Conservation (phyloP, 1,284 basidiomycete species). For the Leccinum fallax region DNA sequence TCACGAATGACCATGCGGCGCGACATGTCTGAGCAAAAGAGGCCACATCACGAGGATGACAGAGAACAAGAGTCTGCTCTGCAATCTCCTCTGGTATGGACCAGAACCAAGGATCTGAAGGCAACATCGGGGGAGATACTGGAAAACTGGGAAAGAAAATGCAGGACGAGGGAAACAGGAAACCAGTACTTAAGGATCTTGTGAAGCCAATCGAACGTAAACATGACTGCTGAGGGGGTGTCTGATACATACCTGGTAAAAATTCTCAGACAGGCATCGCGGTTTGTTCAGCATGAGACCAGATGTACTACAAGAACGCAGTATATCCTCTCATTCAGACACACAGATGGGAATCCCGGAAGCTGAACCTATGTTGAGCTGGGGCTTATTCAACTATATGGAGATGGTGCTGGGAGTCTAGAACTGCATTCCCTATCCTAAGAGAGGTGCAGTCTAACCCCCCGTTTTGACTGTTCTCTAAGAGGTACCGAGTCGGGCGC, state of each 20-base stretch:
- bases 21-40: conserved; percentile 57
- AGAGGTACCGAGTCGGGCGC: not conserved
- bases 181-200: not conserved
- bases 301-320: not conserved
- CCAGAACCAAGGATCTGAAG: conserved; percentile 19
- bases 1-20: conserved; percentile 48
- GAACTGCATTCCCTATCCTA: not conserved
- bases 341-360: conserved; percentile 6
- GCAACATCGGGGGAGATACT: conserved; percentile 7
- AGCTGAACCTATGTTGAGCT: not conserved
- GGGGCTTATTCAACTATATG: not conserved
- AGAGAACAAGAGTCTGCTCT: conserved; percentile 56
- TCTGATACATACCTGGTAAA: not conserved
- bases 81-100: conserved; percentile 56
- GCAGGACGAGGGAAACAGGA: not conserved
- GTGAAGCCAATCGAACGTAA: not conserved
- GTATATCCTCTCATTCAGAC: not conserved
- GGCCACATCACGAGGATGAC: conserved; percentile 55
- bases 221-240: not conserved
- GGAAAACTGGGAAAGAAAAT: not conserved
- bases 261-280: not conserved
- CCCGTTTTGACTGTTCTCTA: not conserved
- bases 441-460: not conserved
- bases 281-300: not conserved
- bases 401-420: not conserved